Base-by-base conservation (phyloP, 2,329 filamentous ascomycete species). In the Dactylellina leptospora region DNA sequence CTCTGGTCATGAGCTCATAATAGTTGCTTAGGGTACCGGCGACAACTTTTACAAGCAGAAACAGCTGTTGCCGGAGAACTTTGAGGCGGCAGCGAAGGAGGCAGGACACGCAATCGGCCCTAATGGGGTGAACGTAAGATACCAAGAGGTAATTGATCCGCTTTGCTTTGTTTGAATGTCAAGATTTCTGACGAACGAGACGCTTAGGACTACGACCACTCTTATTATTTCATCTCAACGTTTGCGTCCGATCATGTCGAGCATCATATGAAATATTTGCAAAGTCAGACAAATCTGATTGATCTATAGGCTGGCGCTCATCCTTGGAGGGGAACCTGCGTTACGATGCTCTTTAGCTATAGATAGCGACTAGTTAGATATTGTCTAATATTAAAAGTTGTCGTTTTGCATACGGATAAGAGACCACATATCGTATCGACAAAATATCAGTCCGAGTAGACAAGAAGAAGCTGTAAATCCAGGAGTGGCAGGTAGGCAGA, bases 21-120 rank as follows among this genome's bases (percentile, higher is more conserved):
- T 23, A 11, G 20, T 16, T 28, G 13, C n/a, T 28, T 20, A 70
- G 59, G 95, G 95, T 42, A 96, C 92, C 2, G 92, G 87, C 22
- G 95, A 99, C 83, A 92, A 93, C 81, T 99, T 97, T 81, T 97
- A 97, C 83, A 93, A 96, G 83, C 88, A 96, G 80, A 87, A 87
- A 48, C 95, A 99, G 81, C 84, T 99, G 63, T 85, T 97, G 42
- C 95, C 93, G 0, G 95, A 99, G 84, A 97, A 97, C 81, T 87
- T 99, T 58, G 86, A 90, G 75, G 85, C 87, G 77, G 93, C 90
- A 10, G 92, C 88, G 69, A 88, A 91, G 82, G 88, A 90, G 75
- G 86, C 87, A 23, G 91, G 91, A 18, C 84, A 92, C 56, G 82
- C 84, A 72, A 83, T 86, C 69, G 90, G 90, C 8, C 60, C 60